Evolutionary conservation across 345 rosid species (phyloP).

Genomic region (Salix udensis): DNA sequence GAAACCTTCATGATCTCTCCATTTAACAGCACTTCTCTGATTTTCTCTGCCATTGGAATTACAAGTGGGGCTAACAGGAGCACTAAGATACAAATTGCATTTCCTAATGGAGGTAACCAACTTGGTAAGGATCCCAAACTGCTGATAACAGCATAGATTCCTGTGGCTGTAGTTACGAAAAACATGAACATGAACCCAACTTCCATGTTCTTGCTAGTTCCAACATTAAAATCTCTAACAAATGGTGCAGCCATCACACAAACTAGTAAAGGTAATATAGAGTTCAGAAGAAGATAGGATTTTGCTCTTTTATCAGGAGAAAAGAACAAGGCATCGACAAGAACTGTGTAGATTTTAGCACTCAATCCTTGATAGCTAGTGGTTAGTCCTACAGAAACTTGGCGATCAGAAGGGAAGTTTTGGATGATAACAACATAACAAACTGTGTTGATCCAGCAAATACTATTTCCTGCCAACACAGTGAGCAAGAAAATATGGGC

Average conservation of each 20-base stretch:
- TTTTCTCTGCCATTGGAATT: conserved; percentile 37
- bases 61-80: conserved; percentile 48
- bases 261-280: conserved; percentile 47
- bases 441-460: conserved; percentile 96
- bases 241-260: conserved; percentile 42
- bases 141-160: conserved; percentile 54
- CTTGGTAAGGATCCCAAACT: conserved; percentile 39
- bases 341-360: conserved; percentile 64
- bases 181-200: conserved; percentile 45
- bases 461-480: conserved; percentile 79
- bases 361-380: conserved; percentile 76
- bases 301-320: conserved; percentile 34
- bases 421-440: conserved; percentile 50
- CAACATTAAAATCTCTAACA: conserved; percentile 22
- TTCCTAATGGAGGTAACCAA: conserved; percentile 26
- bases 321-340: conserved; percentile 42
- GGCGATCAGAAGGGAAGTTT: conserved; percentile 51
- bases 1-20: conserved; percentile 27
- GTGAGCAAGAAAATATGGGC: conserved; percentile 53
- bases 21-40: conserved; percentile 4
- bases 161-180: conserved; percentile 56
- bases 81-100: conserved; percentile 40
- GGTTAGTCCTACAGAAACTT: conserved; percentile 66
- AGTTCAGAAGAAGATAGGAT: conserved; percentile 58
- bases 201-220: not conserved